phyloP scores from a whole-genome alignment of 2,329 filamentous ascomycete species.

The Ophiosphaerella korrae region DNA sequence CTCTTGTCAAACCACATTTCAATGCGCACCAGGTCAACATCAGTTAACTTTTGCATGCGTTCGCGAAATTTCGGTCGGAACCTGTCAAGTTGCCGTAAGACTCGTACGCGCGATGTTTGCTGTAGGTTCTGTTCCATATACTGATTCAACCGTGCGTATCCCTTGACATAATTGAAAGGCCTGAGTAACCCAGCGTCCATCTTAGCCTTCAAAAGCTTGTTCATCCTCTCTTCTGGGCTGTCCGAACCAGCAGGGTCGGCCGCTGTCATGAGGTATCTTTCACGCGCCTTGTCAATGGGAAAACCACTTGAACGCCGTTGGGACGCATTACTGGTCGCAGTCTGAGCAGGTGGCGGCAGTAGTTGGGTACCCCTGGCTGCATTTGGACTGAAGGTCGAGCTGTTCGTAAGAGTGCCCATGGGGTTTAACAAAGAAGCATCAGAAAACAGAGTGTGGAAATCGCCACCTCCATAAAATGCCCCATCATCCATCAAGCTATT shows the following conservation, averaged over 20 bases:
- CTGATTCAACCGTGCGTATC: conserved; percentile 84
- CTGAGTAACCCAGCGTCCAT: conserved; percentile 93
- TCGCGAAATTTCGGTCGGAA: conserved; percentile 96
- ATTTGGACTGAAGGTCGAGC: conserved; percentile 42
- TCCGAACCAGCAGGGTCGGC: conserved; percentile 87
- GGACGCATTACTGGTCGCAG: conserved; percentile 60
- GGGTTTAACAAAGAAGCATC: conserved; percentile 60
- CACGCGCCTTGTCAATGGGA: conserved; percentile 73
- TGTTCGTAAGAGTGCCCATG: conserved; percentile 48
- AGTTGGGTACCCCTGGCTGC: conserved; percentile 54
- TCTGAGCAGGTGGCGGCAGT: conserved; percentile 49
- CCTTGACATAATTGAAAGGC: conserved; percentile 98
- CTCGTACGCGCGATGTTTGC: conserved; percentile 82
- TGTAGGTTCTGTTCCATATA: conserved; percentile 93
- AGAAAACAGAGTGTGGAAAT: conserved; percentile 60
- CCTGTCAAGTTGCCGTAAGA: conserved; percentile 85
- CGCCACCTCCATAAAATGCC: conserved; percentile 49
- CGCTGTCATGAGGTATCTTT: conserved; percentile 93
- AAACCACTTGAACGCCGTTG: conserved; percentile 66
- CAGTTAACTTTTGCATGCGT: conserved; percentile 87
- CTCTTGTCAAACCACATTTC: conserved; percentile 99
- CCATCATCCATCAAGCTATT: conserved; percentile 82
- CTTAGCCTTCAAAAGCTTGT: conserved; percentile 90
- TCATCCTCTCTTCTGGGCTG: conserved; percentile 92
- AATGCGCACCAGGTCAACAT: conserved; percentile 91